Conservation (phyloP, 176 grass and related monocot species). For the Musa itinerans region DNA sequence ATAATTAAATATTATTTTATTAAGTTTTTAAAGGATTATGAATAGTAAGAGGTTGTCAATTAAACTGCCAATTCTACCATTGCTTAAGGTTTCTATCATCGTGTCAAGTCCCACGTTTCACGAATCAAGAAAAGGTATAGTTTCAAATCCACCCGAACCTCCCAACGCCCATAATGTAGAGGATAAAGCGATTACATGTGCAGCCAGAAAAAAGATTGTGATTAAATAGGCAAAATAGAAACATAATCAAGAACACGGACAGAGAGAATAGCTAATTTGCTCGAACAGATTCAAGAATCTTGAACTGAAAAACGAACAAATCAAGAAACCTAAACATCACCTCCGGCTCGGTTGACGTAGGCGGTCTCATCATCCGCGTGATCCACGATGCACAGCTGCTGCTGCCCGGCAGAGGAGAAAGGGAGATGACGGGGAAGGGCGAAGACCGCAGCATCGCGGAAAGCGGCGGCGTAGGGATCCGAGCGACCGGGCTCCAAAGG, state of each 20-base stretch:
- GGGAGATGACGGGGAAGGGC: not conserved
- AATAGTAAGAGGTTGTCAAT: too few relatives aligned
- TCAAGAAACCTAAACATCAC: too few relatives aligned
- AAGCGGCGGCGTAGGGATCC: conserved; percentile 13
- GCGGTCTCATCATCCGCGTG: too few relatives aligned
- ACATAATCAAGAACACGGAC: not conserved
- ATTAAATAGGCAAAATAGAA: not conserved
- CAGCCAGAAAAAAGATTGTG: too few relatives aligned
- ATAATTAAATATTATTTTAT: too few relatives aligned
- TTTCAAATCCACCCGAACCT: not conserved
- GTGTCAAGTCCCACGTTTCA: not conserved
- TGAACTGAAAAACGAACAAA: too few relatives aligned
- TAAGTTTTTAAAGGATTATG: too few relatives aligned
- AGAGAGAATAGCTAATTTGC: not conserved
- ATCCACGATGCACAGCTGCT: not conserved
- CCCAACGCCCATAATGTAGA: too few relatives aligned
- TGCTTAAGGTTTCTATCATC: conserved; percentile 1
- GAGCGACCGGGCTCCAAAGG: conserved; percentile 12
- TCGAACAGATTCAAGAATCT: too few relatives aligned
- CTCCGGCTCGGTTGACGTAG: too few relatives aligned
- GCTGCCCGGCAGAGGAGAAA: not conserved
- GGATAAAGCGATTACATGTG: too few relatives aligned
- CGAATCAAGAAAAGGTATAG: not conserved
- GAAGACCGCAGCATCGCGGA: not conserved
- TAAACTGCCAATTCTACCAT: not conserved